These are phyloP conservation scores for Leucocoprinus leucothites DNA, from an alignment of 768 basidiomycete genomes.

Conservation along the genomic window DNA sequence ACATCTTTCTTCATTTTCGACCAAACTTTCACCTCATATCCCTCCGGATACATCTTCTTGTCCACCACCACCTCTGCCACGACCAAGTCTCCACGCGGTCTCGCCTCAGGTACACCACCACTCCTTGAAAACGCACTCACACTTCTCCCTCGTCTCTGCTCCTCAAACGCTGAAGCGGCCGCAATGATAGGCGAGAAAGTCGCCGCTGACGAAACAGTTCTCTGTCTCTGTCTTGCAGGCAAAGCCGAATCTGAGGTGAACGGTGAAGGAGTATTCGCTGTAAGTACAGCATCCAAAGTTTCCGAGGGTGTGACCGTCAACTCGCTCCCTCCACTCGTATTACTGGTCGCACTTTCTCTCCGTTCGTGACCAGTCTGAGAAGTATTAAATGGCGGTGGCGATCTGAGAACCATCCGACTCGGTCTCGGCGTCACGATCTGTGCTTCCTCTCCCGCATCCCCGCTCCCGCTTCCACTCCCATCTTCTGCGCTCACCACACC, in stretches of 20 bases:
- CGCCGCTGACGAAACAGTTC: conserved; percentile 14
- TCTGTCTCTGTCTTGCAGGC: not conserved
- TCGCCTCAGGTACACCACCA: conserved; percentile 43
- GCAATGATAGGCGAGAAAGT: conserved; percentile 3
- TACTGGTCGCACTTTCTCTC: not conserved
- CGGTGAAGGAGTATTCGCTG: not conserved
- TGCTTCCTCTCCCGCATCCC: conserved; percentile 5
- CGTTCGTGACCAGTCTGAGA: not conserved
- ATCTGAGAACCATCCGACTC: conserved; percentile 32
- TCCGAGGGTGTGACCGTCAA: not conserved
- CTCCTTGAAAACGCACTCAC: conserved; percentile 59
- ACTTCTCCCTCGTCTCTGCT: conserved; percentile 31
- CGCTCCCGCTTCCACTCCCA: conserved; percentile 10
- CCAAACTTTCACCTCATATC: conserved; percentile 55
- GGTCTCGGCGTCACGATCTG: conserved; percentile 32
- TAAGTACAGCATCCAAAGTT: not conserved
- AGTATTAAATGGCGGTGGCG: conserved; percentile 19
- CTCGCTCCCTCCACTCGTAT: not conserved
- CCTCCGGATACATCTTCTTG: conserved; percentile 73
- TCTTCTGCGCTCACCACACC: not conserved
- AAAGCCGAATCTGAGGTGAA: not conserved
- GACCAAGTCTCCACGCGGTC: conserved; percentile 62
- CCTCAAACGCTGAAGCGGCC: conserved; percentile 9
- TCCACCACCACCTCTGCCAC: conserved; percentile 81
- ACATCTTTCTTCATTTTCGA: conserved; percentile 39